These are phyloP conservation scores for Phytophthora citricola DNA, from an alignment of 352 stramenopile species.

Conservation along the genomic window DNA sequence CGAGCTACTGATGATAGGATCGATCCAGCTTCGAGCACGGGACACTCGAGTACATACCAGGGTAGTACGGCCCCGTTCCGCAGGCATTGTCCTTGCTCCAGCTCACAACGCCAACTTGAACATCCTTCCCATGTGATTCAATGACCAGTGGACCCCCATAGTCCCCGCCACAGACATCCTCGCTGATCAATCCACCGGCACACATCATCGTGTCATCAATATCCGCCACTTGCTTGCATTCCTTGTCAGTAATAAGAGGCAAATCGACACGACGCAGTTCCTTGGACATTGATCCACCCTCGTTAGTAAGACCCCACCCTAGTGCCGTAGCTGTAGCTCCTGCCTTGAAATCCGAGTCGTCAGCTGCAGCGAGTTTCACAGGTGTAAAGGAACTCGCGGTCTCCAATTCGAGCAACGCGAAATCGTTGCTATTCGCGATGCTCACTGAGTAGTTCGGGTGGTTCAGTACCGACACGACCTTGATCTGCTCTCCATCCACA, in stretches of 20 bases:
- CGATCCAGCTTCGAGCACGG: conserved; percentile 16
- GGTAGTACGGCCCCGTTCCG: conserved; percentile 10
- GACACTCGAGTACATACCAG: conserved; percentile 10
- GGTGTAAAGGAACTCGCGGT: not conserved
- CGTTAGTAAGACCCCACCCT: conserved; percentile 10
- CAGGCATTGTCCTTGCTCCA: conserved; percentile 9
- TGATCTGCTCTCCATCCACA: conserved; percentile 14
- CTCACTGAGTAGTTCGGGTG: conserved; percentile 11
- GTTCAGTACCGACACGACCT: conserved; percentile 13
- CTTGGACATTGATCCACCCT: conserved; percentile 10
- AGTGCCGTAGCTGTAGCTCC: conserved; percentile 5
- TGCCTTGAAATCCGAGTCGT: conserved; percentile 14
- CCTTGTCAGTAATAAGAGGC: conserved; percentile 6
- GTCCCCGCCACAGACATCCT: conserved; percentile 2
- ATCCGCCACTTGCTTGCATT: conserved; percentile 1
- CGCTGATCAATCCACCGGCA: conserved; percentile 6
- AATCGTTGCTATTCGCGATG: conserved; percentile 10
- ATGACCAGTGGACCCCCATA: conserved; percentile 12
- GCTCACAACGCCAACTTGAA: conserved; percentile 8
- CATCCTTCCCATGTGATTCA: conserved; percentile 3
- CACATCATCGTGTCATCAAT: conserved; percentile 18
- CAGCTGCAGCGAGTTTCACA: conserved; percentile 12
- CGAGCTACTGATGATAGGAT: conserved; percentile 12
- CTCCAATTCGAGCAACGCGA: conserved; percentile 10
- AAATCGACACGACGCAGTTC: conserved; percentile 13